Percentiles rank a stretch among this genome's conserved stretches.
Conservation (phyloP, 345 rosid genomes). For the Anacardium occidentale region DNA sequence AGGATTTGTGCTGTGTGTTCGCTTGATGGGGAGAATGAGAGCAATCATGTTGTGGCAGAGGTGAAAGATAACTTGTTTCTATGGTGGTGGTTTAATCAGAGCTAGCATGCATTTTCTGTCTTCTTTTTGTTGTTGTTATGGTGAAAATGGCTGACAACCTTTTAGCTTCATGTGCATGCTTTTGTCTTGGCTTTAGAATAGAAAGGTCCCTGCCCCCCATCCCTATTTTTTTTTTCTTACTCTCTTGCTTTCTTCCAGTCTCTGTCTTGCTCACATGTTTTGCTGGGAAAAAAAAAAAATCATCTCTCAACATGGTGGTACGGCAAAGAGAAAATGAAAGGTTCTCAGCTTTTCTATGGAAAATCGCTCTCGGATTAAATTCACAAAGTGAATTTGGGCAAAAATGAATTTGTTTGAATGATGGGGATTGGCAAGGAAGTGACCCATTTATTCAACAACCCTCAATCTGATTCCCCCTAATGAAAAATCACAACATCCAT, state of each 20-base stretch:
- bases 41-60: slow-evolving; percentile 21
- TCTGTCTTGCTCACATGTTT: not conserved
- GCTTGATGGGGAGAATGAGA: slow-evolving; percentile 4
- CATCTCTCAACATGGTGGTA: not conserved
- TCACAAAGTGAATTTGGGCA: not conserved
- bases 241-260: not conserved
- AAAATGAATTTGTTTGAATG: no score
- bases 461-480: no score
- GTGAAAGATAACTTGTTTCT: not conserved
- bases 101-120: slow-evolving; percentile 9
- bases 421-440: no score
- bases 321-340: slow-evolving; percentile 1
- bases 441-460: no score
- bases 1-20: not conserved
- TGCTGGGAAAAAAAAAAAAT: not conserved
- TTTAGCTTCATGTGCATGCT: slow-evolving; percentile 33
- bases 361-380: not conserved
- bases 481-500: no score
- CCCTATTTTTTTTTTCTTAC: no score
- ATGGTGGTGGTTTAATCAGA: not conserved
- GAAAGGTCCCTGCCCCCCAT: not conserved
- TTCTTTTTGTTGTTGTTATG: slow-evolving; percentile 13
- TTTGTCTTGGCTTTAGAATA: slow-evolving; percentile 17
- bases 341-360: not conserved
- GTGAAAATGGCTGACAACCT: slow-evolving; percentile 31